Conservation (phyloP, 2,329 filamentous ascomycete species). For the Polytolypa hystricis region DNA sequence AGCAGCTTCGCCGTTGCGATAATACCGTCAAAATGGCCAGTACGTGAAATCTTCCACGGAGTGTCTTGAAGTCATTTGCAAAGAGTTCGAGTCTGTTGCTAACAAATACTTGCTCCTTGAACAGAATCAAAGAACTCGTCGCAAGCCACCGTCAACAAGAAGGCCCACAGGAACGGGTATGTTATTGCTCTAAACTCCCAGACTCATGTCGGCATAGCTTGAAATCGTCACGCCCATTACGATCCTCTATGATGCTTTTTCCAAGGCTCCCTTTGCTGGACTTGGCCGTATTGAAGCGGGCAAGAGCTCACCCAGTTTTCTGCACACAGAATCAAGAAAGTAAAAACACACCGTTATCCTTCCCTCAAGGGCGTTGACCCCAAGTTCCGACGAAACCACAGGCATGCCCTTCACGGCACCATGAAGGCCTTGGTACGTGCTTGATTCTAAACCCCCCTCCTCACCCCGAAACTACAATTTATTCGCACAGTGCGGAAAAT, state of each 20-base stretch:
- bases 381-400: constrained; percentile 99
- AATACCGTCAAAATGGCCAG: constrained; percentile 37
- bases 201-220: too few relatives aligned
- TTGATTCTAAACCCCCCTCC: background rate
- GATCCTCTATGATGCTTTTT: too few relatives aligned
- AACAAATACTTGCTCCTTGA: constrained; percentile 10
- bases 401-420: constrained; percentile 98
- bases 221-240: too few relatives aligned
- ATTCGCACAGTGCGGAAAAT: background rate
- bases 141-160: constrained; percentile 96
- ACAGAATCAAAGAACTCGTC: constrained; percentile 99
- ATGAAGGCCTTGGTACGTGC: constrained; percentile 86
- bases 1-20: constrained; percentile 27
- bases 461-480: too few relatives aligned
- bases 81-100: constrained; percentile 1
- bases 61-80: background rate
- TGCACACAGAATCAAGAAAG: constrained; percentile 89
- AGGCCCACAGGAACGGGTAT: constrained; percentile 99
- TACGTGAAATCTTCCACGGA: constrained; percentile 20
- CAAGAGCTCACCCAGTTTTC: constrained; percentile 5
- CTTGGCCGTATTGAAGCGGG: background rate
- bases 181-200: constrained; percentile 26
- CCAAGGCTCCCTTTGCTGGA: background rate
- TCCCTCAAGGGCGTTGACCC: constrained; percentile 98
- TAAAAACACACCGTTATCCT: constrained; percentile 97